Evolutionary conservation across 768 basidiomycete genomes (phyloP).

Genomic region (Tulasnella sp.): DNA sequence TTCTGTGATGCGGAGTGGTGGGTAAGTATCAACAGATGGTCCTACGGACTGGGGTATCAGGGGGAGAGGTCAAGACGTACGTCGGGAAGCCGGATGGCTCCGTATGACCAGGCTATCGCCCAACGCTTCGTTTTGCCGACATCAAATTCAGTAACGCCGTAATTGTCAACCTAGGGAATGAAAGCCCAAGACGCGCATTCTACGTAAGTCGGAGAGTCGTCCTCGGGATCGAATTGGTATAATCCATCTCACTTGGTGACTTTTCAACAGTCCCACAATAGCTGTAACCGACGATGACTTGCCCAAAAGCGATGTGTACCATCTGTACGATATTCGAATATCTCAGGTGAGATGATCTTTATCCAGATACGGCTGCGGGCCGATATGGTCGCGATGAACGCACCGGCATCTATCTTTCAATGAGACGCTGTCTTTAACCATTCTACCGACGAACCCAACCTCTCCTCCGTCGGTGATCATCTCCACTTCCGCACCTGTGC

Average conservation of each 20-base stretch:
- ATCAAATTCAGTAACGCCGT: constrained; percentile 69
- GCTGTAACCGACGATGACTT: constrained; percentile 62
- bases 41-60: too few relatives aligned
- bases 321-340: too few relatives aligned
- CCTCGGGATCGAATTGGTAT: background rate
- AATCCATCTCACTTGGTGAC: constrained; percentile 30
- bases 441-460: constrained; percentile 56
- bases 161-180: constrained; percentile 63
- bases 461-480: constrained; percentile 90
- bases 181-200: background rate
- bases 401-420: constrained; percentile 49
- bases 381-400: too few relatives aligned
- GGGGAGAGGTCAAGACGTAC: constrained; percentile 42
- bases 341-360: too few relatives aligned
- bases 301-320: constrained; percentile 92
- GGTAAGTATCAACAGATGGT: background rate
- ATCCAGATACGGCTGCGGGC: too few relatives aligned
- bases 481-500: constrained; percentile 77
- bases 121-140: constrained; percentile 89
- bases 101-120: constrained; percentile 82
- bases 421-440: constrained; percentile 62
- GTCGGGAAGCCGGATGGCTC: constrained; percentile 54
- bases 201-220: background rate
- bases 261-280: constrained; percentile 46
- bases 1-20: background rate